Base-by-base conservation (phyloP, 2,329 filamentous ascomycete genomes). In the Botrytis byssoidea region DNA sequence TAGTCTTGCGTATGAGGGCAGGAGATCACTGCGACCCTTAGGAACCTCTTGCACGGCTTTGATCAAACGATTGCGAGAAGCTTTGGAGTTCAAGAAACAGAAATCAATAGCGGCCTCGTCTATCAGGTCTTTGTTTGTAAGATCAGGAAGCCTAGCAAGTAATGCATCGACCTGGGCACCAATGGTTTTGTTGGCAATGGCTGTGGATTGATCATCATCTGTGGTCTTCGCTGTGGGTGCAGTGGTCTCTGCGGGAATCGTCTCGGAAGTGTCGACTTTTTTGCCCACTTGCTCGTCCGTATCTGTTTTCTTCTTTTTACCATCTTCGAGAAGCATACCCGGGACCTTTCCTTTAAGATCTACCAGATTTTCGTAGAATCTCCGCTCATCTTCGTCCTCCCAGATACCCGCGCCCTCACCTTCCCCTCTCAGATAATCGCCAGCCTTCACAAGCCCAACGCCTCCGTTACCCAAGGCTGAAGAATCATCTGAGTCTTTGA, bases 21-120 rank as follows among this genome's bases (percentile, higher is more conserved):
- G 86, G 25, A 99, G 86, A 82, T 99, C 96, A 71, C 93, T 93
- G 55, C 96, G 92, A 32, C 95, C 95, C 82, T 97, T 98, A 5
- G 96, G 96, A 22, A 98, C 92, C 77, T 99, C 96, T 65, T 97
- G 95, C 64, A 99, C 85, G 44, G 94, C 93, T 83, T 98, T 98
- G 81, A 98, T 88, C 3, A 99, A 88, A 67, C 96, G 90, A 82
- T 99, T 99, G 46, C 97, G 91, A 0, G 97, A 99, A 16, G 96
- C 96, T 81, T 99, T 99, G 1, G 96, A 99, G 82, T 99, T 99
- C 74, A 99, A 86, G 80, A 98, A 99, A 83, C 96, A 98, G 81
- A 99, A 99, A 80, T 98, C 95, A 75, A 98, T 92, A 12, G 97
- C 96, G 65, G 93, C 91, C 81, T 98, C 92, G 80, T 99, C 96